Evolutionary conservation across 2,329 filamentous ascomycete genomes (phyloP), one percentile per base, ranked within the genome.

Genomic region (Hysterium pulicare): DNA sequence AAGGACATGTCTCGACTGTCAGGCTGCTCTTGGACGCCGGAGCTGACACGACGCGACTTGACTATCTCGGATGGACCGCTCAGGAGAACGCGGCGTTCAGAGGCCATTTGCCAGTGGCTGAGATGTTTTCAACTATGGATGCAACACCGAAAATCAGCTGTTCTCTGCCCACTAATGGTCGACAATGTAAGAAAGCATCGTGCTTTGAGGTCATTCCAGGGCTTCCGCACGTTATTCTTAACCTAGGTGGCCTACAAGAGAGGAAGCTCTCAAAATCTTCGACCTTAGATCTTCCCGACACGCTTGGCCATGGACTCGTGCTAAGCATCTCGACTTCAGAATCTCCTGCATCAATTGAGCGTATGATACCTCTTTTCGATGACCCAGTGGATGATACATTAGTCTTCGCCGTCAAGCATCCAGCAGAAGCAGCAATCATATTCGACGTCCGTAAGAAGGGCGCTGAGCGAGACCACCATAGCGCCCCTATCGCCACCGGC

Each of bases 1-100:
- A 53, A 16, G 65, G 65, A 0, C 42, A 67, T 33, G 19, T 38
- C 1, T 44, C 44, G 2, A 41, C 59, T 35, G 58, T 54, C 4
- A 40, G 58, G 23, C 22, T 50, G 11, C 54, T 69, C 7, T 40
- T 68, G 7, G 41, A 58, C 6, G 54, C 50, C 15, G 60, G 58
- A 32, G 53, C 54, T 9, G 49, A 55, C 43, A 38, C 46, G 34
- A 33, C 35, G 15, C 11, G 53, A 17, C 2, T 42, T n/a, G 62
- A 68, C 43, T 31, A 49, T 28, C 28, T 48, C 5, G 60, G 66
- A 4, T 68, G 64, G 66, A 62, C 55, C 10, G 58, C 66, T 4
- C 56, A 57, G 45, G 65, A 69, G 31, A 53, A 63, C 39, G 64
- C 65, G 3, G 58, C 55, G 2, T 64, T 62, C 39, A 58, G 58